A percentile compares a stretch with the other conserved stretches of the same genome.
phyloP scores from a whole-genome alignment of 352 stramenopile species.

The Globisporangium recalcitrans region DNA sequence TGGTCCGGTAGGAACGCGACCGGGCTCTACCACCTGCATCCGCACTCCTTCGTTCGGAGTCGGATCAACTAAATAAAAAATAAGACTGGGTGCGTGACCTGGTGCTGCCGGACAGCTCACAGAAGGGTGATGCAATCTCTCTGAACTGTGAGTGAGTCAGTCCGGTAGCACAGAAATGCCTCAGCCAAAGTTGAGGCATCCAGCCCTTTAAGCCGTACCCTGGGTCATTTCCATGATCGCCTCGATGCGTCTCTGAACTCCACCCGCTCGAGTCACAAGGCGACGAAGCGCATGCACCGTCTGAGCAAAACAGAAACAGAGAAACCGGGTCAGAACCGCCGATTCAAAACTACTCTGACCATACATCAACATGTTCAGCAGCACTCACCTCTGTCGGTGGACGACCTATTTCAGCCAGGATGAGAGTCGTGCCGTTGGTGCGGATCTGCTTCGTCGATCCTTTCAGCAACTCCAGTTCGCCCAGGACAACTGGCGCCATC shows the following conservation, averaged over 20 bases:
- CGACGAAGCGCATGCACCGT: constrained; percentile 40
- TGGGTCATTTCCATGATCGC: constrained; percentile 26
- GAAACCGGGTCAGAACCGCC: not conserved
- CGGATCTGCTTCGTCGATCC: constrained; percentile 62
- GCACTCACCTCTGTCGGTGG: constrained; percentile 32
- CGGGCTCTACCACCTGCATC: constrained; percentile 4
- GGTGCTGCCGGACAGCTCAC: not conserved
- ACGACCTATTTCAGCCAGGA: constrained; percentile 45
- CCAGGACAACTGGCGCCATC: constrained; percentile 31
- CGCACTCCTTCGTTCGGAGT: constrained; percentile 20
- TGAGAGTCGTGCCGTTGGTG: constrained; percentile 57
- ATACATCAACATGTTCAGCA: not conserved
- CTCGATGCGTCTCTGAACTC: constrained; percentile 50
- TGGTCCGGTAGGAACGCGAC: not conserved
- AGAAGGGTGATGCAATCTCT: not conserved
- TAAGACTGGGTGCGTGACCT: not conserved
- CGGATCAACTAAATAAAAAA: constrained; percentile 19
- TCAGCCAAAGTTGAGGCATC: not conserved
- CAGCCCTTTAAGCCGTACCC: constrained; percentile 16
- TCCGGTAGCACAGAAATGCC: not conserved
- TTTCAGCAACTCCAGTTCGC: constrained; percentile 52
- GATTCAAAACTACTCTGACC: too few species aligned
- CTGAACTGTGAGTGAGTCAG: not conserved
- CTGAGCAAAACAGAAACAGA: constrained; percentile 12
- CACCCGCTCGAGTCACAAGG: constrained; percentile 43